Conservation (phyloP, 2,329 filamentous ascomycete species). For the Neofusicoccum parvum region DNA sequence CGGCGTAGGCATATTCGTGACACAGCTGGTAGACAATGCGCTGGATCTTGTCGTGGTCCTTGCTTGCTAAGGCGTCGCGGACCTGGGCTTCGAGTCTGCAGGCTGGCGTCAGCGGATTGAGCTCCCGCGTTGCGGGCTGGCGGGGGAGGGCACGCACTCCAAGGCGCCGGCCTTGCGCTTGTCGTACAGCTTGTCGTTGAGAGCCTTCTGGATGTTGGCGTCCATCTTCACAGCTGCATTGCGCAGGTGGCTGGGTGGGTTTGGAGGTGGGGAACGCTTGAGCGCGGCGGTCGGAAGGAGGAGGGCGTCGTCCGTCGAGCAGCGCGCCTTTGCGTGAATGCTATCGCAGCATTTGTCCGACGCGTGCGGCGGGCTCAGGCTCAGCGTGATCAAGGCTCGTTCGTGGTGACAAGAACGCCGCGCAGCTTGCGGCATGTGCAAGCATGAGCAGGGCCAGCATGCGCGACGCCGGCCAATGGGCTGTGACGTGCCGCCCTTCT, state of each 20-base stretch:
- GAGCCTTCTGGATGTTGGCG: constrained; percentile 79
- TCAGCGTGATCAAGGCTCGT: not conserved
- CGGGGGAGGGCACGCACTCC: constrained; percentile 65
- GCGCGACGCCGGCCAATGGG: constrained; percentile 10
- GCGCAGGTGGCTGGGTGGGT: constrained; percentile 18
- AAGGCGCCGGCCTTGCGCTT: constrained; percentile 95
- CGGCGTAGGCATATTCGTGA: constrained; percentile 95
- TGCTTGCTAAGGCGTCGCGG: constrained; percentile 74
- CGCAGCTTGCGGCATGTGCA: not conserved
- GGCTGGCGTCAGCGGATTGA: constrained; percentile 20
- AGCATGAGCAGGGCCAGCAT: constrained; percentile 13
- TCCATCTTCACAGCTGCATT: constrained; percentile 64
- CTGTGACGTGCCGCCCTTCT: not conserved
- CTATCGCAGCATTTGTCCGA: constrained; percentile 21
- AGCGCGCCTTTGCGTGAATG: constrained; percentile 5
- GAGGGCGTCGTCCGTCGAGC: constrained; percentile 4
- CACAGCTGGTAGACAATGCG: constrained; percentile 94
- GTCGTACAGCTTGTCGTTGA: constrained; percentile 99
- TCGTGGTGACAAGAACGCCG: constrained; percentile 3
- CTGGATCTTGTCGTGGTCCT: constrained; percentile 78
- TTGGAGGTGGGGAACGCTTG: not conserved
- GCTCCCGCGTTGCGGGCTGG: not conserved
- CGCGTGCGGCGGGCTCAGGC: not conserved
- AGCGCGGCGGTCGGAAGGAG: constrained; percentile 6
- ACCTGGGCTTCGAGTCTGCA: constrained; percentile 85